Evolutionary conservation across 1,284 basidiomycete genomes (phyloP), one percentile per base, ranked within the genome.

Genomic region (Abortiporus biennis): DNA sequence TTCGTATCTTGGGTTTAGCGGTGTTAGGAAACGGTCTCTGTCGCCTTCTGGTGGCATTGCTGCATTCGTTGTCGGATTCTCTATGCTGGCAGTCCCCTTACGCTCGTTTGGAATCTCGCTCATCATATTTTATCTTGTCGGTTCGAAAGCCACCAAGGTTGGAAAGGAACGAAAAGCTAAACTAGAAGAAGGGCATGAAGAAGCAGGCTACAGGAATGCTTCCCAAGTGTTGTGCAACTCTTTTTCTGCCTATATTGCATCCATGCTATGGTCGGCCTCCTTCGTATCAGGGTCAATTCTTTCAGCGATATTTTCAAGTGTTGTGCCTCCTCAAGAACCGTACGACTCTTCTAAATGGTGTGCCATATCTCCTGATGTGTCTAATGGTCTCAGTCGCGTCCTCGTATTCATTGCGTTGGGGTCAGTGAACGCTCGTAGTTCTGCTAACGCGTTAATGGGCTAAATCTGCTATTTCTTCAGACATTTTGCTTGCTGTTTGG

Each of bases 191-290:
- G 86, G 80, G 0, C 79, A 85, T 50, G 75, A 84, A 34, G 76
- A 76, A 36, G 71, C 65, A 1, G 85, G 84, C 0, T 83, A 92
- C 57, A 71, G 92, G 20, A 76, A 69, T 21, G 84, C 78, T 11
- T 74, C 78, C 59, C 92, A 96, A 64, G 91, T 93, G 13, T 58
- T 92, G 6, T 81, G 78, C 64, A 93, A 92, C 58, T 85, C 84
- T 19, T 68, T 79, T n/a, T 74, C 81, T 8, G 86, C 84, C 0
- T 62, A 88, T 17, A 49, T 81, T 3, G 85, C 85, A 0, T 71
- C 76, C 8, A 56, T 81, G 8, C 46, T 74, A 0, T 94, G 85
- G 90, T 74, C 78, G 54, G 63, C 72, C 29, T 57, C 67, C 2
- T 83, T 78, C 53, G 72, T 71, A 17, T 71, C 72, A 6, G 53